Conservation (phyloP, 164 flowering plant species). For the Nymphaea colorata region DNA sequence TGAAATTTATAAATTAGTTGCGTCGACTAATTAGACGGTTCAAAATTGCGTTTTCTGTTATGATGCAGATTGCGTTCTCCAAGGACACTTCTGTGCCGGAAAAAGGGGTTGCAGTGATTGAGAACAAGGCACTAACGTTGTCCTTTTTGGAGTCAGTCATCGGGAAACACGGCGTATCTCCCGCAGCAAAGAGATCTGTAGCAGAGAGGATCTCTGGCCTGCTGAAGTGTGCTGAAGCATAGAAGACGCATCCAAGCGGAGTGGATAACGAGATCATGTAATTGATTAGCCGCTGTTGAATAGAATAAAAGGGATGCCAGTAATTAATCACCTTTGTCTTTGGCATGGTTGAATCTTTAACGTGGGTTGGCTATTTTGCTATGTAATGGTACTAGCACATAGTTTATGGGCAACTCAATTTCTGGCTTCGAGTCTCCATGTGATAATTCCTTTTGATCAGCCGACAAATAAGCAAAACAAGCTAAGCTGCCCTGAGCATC, state of each 20-base stretch:
- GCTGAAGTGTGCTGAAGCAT: conserved; percentile 5
- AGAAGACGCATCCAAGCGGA: neutral
- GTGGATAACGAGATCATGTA: neutral
- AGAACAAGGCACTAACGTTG: conserved; percentile 46
- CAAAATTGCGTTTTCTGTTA: neutral
- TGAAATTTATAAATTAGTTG: no score
- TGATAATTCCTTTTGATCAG: no score
- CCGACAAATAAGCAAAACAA: no score
- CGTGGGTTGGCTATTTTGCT: no score
- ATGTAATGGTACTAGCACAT: no score
- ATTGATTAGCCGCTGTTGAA: neutral
- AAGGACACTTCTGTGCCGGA: conserved; percentile 41
- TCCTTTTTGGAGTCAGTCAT: conserved; percentile 65
- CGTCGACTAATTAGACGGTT: neutral
- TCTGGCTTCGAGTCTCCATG: no score
- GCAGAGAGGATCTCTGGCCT: conserved; percentile 22
- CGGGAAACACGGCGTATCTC: conserved; percentile 65
- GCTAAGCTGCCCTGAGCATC: no score
- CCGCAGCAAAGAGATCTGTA: conserved; percentile 34
- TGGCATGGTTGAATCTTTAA: neutral
- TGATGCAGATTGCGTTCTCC: conserved; percentile 48
- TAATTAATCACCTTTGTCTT: neutral
- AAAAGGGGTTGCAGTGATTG: conserved; percentile 35
- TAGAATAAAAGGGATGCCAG: neutral
- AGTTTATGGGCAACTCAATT: no score